Percentiles rank a stretch among this genome's conserved stretches.
Conservation (phyloP, 2,329 filamentous ascomycete species). For the Beauveria scarabaeidicola region DNA sequence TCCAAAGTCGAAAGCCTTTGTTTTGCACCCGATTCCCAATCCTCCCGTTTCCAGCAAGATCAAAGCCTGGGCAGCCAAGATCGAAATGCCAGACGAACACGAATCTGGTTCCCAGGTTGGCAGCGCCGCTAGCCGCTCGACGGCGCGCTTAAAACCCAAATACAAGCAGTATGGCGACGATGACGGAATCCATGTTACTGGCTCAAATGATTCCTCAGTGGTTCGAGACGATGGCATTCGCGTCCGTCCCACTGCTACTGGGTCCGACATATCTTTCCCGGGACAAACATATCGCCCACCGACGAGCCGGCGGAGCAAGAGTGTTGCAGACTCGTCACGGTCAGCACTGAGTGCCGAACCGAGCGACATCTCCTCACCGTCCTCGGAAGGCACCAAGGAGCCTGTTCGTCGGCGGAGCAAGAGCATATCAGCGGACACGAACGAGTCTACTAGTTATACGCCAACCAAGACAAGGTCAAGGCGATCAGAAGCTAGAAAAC, state of each 20-base stretch:
- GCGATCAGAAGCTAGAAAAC: slow-evolving; percentile 17
- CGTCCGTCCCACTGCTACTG: slow-evolving; percentile 12
- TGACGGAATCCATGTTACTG: slow-evolving; percentile 23
- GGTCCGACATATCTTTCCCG: slow-evolving; percentile 16
- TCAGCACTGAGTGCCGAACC: neutral
- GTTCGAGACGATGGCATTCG: slow-evolving; percentile 14
- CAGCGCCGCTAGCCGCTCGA: slow-evolving; percentile 19
- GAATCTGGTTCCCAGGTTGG: slow-evolving; percentile 21
- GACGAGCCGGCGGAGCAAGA: slow-evolving; percentile 7
- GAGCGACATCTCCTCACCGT: slow-evolving; percentile 7
- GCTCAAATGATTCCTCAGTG: slow-evolving; percentile 11
- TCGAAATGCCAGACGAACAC: slow-evolving; percentile 38
- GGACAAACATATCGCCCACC: slow-evolving; percentile 11
- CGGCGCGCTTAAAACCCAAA: slow-evolving; percentile 7
- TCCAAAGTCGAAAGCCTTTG: slow-evolving; percentile 50
- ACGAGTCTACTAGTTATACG: slow-evolving; percentile 25
- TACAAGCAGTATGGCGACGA: slow-evolving; percentile 17
- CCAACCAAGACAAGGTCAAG: slow-evolving; percentile 29
- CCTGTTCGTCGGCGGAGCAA: neutral
- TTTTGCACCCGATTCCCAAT: slow-evolving; percentile 44
- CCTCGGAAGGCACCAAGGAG: slow-evolving; percentile 8
- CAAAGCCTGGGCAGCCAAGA: slow-evolving; percentile 50
- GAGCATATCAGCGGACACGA: slow-evolving; percentile 6
- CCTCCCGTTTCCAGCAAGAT: slow-evolving; percentile 51
- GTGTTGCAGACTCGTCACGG: neutral